phyloP scores from a whole-genome alignment of 306 rosid genomes.

The Hylodesmum podocarpum region DNA sequence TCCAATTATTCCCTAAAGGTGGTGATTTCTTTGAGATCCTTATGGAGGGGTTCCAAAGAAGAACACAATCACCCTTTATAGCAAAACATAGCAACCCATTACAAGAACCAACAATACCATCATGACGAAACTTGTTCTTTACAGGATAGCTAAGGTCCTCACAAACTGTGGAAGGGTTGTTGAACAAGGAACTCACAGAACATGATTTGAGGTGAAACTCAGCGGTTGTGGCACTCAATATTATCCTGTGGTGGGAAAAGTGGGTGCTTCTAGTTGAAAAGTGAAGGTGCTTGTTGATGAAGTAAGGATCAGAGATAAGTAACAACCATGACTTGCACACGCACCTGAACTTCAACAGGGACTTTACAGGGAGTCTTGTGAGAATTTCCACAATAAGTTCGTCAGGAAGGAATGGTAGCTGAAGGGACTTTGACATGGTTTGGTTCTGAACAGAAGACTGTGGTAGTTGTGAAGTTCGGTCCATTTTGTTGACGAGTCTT shows the following conservation, averaged over 20 bases:
- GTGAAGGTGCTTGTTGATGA: slow-evolving; percentile 35
- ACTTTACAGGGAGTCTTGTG: slow-evolving; percentile 46
- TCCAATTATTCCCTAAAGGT: slow-evolving; percentile 52
- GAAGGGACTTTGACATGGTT: not conserved
- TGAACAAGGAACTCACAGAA: slow-evolving; percentile 30
- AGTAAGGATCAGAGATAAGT: slow-evolving; percentile 42
- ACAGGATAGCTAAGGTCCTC: slow-evolving; percentile 45
- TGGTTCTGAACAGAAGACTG: not conserved
- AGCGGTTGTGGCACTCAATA: slow-evolving; percentile 44
- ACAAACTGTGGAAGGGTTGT: slow-evolving; percentile 25
- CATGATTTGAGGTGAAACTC: slow-evolving; percentile 49
- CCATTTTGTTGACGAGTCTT: not conserved
- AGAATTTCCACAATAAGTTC: slow-evolving; percentile 49
- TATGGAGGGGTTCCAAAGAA: slow-evolving; percentile 52
- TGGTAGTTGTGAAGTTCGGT: not conserved
- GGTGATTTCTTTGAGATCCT: slow-evolving; percentile 51
- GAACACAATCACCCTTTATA: slow-evolving; percentile 50
- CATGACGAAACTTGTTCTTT: slow-evolving; percentile 48
- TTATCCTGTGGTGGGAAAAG: slow-evolving; percentile 41
- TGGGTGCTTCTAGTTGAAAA: slow-evolving; percentile 26
- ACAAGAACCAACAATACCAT: slow-evolving; percentile 52
- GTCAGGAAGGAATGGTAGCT: slow-evolving; percentile 37
- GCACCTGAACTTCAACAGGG: slow-evolving; percentile 43
- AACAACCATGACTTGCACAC: slow-evolving; percentile 48
- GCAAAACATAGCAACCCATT: slow-evolving; percentile 51